Evolutionary conservation across 2,329 filamentous ascomycete species (phyloP), one percentile per base, ranked within the genome.

Genomic region (Aspergillus ochraceoroseus): DNA sequence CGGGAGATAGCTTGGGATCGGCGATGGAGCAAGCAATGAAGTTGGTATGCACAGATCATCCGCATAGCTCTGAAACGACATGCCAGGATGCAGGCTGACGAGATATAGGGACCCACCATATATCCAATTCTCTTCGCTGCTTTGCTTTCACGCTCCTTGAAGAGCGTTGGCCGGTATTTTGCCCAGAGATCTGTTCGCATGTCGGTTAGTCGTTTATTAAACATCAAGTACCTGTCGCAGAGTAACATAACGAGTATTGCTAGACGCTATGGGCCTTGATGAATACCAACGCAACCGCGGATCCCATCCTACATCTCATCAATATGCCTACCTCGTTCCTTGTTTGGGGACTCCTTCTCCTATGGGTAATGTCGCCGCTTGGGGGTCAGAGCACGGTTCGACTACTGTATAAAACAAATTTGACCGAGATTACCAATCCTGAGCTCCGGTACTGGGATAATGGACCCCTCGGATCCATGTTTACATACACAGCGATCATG

Each of bases 51-150:
- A 11, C 18, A 8, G 12, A n/a, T n/a, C n/a, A n/a, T n/a, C n/a
- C n/a, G 5, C 8, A n/a, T 3, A 7, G 2, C 28, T 26, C n/a
- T n/a, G n/a, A n/a, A 5, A 14, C 14, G 11, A 9, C 7, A 7
- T 7, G 3, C 13, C 18, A 11, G 12, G 7, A 13, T 12, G 8
- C 12, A 5, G 7, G 14, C 28, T 42, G 19, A 37, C 14, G 4
- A 8, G 4, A 12, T 28, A n/a, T 14, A 43, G 41, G 41, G 41
- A 2, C 41, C 41, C 13, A 43, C 41, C 1, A 31, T 43, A 30
- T 43, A 43, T 14, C 41, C 41, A 4, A 43, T 43, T n/a, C 18
- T 43, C 4, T 43, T 43, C 19, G 41, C 41, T 6, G 41, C 41
- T 1, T 12, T 43, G 2, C 41, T 43, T 12, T 43, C 41, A 2